Base-by-base conservation (phyloP, 2,329 filamentous ascomycete species). In the Colletotrichum falcatum region DNA sequence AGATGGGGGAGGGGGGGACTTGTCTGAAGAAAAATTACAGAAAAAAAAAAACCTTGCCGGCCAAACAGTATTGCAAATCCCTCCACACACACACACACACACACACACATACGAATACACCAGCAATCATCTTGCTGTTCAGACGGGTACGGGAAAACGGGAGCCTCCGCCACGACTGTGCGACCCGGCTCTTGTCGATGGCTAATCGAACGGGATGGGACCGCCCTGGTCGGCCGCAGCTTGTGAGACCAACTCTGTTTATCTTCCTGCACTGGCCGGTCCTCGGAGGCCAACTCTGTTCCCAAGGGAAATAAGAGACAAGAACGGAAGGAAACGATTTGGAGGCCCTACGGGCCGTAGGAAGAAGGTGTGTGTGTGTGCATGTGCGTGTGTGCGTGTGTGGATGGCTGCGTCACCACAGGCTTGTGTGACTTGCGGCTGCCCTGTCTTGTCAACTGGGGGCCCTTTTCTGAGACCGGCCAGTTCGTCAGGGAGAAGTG, bases 401-500 rank as follows among this genome's bases (percentile, higher is more conserved):
- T 46, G 55, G 62, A 49, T 62, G 46, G 39, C 48, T 61, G 67
- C 67, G 64, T 61, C 58, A 66, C 56, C 33, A 48, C 56, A 39
- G n/a, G 63, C 46, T 44, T 65, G 61, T 65, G 37, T 54, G 48
- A 61, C 55, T 48, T 39, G 54, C 49, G 48, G 61, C 55, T 55
- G 61, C 33, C 44, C 58, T 55, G 61, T 26, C 35, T 62, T 62
- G 67, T 70, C 51, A 63, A 67, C 54, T 70, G 58, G 64, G 56
- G 33, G 30, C 30, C 30, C 30, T 7, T 7, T 33, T 37, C 63
- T 30, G 33, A 62, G 63, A 54, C 64, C 48, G n/a, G 49, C 62
- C 56, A 54, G 66, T 66, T 70, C 66, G 66, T 66, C n/a, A 67
- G 37, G 14, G 44, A 62, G 44, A 66, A 66, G 49, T 42, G 3